Evolutionary conservation across 768 basidiomycete species (phyloP).

Genomic region (Xerocomellus chrysenteron): DNA sequence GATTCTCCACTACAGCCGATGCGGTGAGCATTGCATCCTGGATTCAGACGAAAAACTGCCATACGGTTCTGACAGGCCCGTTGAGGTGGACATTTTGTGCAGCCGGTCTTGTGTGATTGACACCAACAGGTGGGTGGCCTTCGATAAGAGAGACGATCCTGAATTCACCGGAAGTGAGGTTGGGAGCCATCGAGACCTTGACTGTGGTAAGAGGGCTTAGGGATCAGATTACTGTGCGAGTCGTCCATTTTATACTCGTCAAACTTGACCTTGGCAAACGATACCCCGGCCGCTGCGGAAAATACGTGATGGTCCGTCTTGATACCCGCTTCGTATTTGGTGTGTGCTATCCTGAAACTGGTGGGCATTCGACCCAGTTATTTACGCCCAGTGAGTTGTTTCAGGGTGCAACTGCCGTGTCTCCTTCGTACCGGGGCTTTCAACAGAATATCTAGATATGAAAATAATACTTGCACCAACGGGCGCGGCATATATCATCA

Average conservation of each 20-base stretch:
- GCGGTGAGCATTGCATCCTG: not conserved
- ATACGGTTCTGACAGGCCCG: not conserved
- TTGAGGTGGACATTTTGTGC: not conserved
- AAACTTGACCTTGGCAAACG: not conserved
- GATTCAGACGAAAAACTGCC: not conserved
- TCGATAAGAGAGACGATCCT: not conserved
- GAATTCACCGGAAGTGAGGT: not conserved
- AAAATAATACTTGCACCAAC: too few relatives aligned
- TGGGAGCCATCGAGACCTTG: not conserved
- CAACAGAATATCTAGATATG: too few relatives aligned
- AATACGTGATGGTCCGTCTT: not conserved
- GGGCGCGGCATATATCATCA: too few relatives aligned
- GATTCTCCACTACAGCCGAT: not conserved
- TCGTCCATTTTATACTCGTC: not conserved
- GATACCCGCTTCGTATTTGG: too few relatives aligned
- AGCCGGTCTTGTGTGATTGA: not conserved
- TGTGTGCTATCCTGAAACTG: too few relatives aligned
- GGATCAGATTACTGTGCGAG: not conserved
- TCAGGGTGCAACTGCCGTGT: too few relatives aligned
- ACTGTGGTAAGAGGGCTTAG: not conserved
- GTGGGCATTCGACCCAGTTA: too few relatives aligned
- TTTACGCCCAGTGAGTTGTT: too few relatives aligned
- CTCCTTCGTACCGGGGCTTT: too few relatives aligned
- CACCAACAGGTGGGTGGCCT: not conserved
- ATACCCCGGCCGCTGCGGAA: not conserved